phyloP scores from a whole-genome alignment of 768 basidiomycete species.

The Leucogyrophana mollusca region DNA sequence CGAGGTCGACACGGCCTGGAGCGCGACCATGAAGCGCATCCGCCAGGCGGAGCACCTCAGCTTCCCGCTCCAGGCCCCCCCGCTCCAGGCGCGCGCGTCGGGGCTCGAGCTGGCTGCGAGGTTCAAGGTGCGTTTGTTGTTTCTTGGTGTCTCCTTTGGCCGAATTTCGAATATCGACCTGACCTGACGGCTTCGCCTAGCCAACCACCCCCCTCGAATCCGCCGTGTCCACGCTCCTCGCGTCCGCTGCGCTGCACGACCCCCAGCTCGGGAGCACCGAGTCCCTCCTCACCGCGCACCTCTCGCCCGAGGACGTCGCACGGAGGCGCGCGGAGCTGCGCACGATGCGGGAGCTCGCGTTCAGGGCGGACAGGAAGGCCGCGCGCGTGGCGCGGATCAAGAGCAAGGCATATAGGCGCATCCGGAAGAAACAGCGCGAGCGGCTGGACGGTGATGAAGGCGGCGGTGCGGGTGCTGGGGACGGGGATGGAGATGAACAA shows the following conservation, averaged over 20 bases:
- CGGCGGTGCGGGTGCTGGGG: slow-evolving; percentile 30
- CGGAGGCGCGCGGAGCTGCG: slow-evolving; percentile 79
- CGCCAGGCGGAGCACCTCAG: slow-evolving; percentile 88
- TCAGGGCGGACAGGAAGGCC: slow-evolving; percentile 88
- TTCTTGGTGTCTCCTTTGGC: neutral
- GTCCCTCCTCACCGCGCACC: slow-evolving; percentile 78
- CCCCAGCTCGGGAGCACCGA: slow-evolving; percentile 77
- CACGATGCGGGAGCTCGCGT: slow-evolving; percentile 89
- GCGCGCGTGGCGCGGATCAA: slow-evolving; percentile 94
- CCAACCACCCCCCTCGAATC: slow-evolving; percentile 85
- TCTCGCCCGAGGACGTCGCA: slow-evolving; percentile 84
- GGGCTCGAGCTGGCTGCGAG: slow-evolving; percentile 77
- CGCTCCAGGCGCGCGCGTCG: slow-evolving; percentile 53
- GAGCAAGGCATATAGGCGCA: slow-evolving; percentile 86
- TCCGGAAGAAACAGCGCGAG: slow-evolving; percentile 77
- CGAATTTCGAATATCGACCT: no score
- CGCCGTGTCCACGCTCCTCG: slow-evolving; percentile 78
- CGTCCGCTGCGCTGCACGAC: slow-evolving; percentile 79
- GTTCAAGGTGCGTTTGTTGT: slow-evolving; percentile 66
- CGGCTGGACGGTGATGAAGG: slow-evolving; percentile 46
- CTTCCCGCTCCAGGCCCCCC: slow-evolving; percentile 76
- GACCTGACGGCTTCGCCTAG: slow-evolving; percentile 37
- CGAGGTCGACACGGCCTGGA: slow-evolving; percentile 95
- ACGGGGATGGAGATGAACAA: slow-evolving; percentile 49
- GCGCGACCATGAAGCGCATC: slow-evolving; percentile 86